A percentile compares a stretch with the other conserved stretches of the same genome.
Evolutionary conservation across 192 early-diverging fungal species (phyloP).

Genomic region (Bifiguratus adelaidae): DNA sequence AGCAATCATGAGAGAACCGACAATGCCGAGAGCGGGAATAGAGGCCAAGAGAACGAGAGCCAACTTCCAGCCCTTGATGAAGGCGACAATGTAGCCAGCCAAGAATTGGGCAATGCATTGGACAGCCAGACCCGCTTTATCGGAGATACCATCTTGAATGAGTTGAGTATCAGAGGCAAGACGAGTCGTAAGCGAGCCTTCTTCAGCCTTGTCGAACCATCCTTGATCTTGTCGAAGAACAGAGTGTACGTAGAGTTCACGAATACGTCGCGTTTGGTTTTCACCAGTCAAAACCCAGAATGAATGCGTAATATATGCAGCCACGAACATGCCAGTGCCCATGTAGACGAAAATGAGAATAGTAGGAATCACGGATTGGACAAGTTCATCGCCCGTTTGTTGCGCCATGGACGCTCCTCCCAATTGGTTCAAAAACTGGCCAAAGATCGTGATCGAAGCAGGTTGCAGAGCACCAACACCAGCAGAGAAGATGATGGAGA

Average conservation of each 20-base stretch:
- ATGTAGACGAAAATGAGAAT: slow-evolving; percentile 43
- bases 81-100: slow-evolving; percentile 67
- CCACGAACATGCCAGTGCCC: slow-evolving; percentile 39
- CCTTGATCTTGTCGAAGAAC: slow-evolving; percentile 80
- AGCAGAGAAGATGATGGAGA: slow-evolving; percentile 8
- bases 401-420: not conserved
- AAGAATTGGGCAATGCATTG: slow-evolving; percentile 55
- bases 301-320: slow-evolving; percentile 49
- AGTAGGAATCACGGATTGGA: slow-evolving; percentile 4
- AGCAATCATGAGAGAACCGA: slow-evolving; percentile 23
- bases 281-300: slow-evolving; percentile 36
- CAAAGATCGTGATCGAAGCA: slow-evolving; percentile 17
- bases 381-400: slow-evolving; percentile 4
- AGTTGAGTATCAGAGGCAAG: slow-evolving; percentile 77
- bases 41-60: slow-evolving; percentile 72
- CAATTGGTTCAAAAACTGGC: slow-evolving; percentile 10
- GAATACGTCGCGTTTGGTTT: slow-evolving; percentile 50
- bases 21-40: slow-evolving; percentile 55
- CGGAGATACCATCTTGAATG: slow-evolving; percentile 81
- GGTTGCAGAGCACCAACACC: slow-evolving; percentile 19
- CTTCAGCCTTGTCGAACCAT: slow-evolving; percentile 73
- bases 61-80: slow-evolving; percentile 68
- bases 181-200: slow-evolving; percentile 78
- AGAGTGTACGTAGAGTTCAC: slow-evolving; percentile 59
- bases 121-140: slow-evolving; percentile 71